Conservation (phyloP, 1,139 yeast genomes). For the Pichia sp. region DNA sequence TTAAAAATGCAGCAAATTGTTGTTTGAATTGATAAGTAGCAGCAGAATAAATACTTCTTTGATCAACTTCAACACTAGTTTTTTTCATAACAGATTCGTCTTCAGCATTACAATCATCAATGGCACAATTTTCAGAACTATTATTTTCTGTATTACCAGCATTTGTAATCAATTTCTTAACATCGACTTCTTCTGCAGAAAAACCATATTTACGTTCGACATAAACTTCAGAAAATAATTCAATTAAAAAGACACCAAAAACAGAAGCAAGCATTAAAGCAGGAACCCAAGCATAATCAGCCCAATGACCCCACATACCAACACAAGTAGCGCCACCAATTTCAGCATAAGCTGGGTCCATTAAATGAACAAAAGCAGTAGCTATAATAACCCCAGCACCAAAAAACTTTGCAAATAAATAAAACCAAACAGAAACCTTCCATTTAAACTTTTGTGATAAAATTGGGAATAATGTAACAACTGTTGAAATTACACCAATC, state of each 20-base stretch:
- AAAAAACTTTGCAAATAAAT: conserved; percentile 69
- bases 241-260: conserved; percentile 25
- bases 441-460: conserved; percentile 44
- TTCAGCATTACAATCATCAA: conserved; percentile 3
- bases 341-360: conserved; percentile 68
- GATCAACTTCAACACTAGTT: conserved; percentile 15
- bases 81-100: conserved; percentile 2
- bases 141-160: neutral
- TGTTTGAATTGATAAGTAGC: conserved; percentile 33
- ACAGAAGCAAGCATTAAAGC: conserved; percentile 26
- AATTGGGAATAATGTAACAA: conserved; percentile 57
- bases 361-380: conserved; percentile 78
- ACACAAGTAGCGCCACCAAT: conserved; percentile 44
- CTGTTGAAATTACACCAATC: conserved; percentile 48
- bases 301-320: conserved; percentile 32
- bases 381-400: conserved; percentile 93
- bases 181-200: conserved; percentile 14
- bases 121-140: neutral
- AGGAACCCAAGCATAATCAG: conserved; percentile 39
- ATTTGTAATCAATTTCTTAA: conserved; percentile 11
- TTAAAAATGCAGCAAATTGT: conserved; percentile 30
- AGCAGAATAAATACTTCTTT: conserved; percentile 36
- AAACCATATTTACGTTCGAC: conserved; percentile 27
- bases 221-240: conserved; percentile 25
- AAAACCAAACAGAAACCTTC: conserved; percentile 55